phyloP scores from a whole-genome alignment of 768 basidiomycete genomes.

The Sporobolomyces roseus region DNA sequence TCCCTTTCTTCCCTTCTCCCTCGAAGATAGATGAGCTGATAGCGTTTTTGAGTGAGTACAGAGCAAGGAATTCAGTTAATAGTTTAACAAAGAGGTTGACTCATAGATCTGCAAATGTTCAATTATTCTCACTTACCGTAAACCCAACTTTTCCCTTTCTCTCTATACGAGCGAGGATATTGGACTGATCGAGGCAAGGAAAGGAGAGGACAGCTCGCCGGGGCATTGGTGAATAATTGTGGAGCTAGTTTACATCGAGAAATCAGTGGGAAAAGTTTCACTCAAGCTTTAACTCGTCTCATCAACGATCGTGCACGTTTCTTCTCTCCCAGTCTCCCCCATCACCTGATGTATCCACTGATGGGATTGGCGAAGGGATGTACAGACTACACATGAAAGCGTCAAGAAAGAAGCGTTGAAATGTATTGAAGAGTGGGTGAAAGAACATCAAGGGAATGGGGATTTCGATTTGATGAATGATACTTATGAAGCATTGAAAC shows the following conservation, averaged over 20 bases:
- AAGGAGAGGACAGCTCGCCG: constrained; percentile 63
- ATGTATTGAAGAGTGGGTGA: constrained; percentile 76
- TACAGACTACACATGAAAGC: constrained; percentile 81
- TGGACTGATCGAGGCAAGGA: no score
- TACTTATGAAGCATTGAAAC: constrained; percentile 71
- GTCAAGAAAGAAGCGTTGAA: constrained; percentile 71
- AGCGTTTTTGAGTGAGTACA: constrained; percentile 48
- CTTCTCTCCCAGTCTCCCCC: not conserved
- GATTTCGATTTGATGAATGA: constrained; percentile 87
- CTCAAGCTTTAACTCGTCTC: constrained; percentile 77
- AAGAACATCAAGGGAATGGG: constrained; percentile 73
- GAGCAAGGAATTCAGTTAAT: constrained; percentile 78
- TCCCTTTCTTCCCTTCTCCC: not conserved
- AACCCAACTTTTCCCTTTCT: constrained; percentile 12
- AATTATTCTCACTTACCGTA: constrained; percentile 79
- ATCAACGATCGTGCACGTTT: constrained; percentile 72
- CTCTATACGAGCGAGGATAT: not conserved
- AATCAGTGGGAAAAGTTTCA: constrained; percentile 84
- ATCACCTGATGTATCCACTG: not conserved
- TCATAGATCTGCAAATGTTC: constrained; percentile 94
- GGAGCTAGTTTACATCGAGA: constrained; percentile 74
- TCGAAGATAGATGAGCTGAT: not conserved
- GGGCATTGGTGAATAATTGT: constrained; percentile 89
- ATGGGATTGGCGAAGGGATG: not conserved
- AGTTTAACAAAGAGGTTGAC: constrained; percentile 82